These are phyloP conservation scores for Wallacemonas collosoma DNA, from an alignment of 208 protist species.

Conservation along the genomic window DNA sequence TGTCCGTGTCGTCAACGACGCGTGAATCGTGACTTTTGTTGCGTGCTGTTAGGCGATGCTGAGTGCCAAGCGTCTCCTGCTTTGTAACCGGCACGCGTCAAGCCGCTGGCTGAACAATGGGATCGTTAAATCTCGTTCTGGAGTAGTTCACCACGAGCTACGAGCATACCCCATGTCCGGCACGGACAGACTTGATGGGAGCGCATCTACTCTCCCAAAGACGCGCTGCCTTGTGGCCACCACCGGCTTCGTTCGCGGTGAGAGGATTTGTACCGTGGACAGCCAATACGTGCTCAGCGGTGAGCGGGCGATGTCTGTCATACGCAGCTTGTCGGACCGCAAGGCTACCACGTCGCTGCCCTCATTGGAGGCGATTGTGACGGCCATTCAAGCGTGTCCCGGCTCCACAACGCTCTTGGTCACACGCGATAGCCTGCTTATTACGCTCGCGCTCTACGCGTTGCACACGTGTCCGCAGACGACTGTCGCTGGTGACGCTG, in stretches of 20 bases:
- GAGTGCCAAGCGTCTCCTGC: background rate
- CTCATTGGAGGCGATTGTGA: conserved; percentile 24
- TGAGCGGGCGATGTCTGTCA: conserved; percentile 31
- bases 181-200: background rate
- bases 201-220: conserved; percentile 19
- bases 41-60: background rate
- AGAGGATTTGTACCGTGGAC: conserved; percentile 54
- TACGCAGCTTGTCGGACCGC: conserved; percentile 29
- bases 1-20: too few relatives aligned
- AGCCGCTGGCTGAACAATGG: conserved; percentile 11
- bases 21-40: background rate
- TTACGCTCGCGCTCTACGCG: conserved; percentile 53
- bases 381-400: conserved; percentile 14
- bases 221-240: conserved; percentile 66
- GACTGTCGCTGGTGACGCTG: background rate
- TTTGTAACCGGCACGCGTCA: conserved; percentile 11
- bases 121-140: conserved; percentile 13
- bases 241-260: conserved; percentile 52
- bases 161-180: conserved; percentile 23
- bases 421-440: conserved; percentile 70
- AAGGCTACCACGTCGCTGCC: conserved; percentile 6
- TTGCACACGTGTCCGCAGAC: conserved; percentile 27
- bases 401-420: conserved; percentile 26
- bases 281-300: conserved; percentile 55
- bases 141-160: conserved; percentile 24